Conservation (phyloP, 2,329 filamentous ascomycete genomes). For the Curvularia eragrostidis region DNA sequence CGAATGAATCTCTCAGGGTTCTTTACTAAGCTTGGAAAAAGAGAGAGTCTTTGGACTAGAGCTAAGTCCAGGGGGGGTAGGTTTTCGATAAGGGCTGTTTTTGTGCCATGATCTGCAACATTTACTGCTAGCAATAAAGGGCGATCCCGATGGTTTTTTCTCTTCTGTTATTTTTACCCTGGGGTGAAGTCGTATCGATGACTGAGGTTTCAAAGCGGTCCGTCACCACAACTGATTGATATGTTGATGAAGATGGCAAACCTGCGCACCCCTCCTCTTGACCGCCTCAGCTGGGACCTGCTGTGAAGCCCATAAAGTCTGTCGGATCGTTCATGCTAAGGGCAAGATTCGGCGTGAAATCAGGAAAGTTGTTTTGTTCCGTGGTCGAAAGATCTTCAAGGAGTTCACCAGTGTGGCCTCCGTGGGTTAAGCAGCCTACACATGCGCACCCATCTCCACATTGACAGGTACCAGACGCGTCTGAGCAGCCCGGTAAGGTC, state of each 20-base stretch:
- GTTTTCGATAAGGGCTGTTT: background rate
- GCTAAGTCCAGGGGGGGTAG: background rate
- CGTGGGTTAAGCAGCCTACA: constrained; percentile 61
- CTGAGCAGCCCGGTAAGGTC: constrained; percentile 53
- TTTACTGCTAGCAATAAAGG: background rate
- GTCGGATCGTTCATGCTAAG: constrained; percentile 16
- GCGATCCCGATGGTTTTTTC: background rate
- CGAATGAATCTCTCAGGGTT: background rate
- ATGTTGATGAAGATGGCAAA: background rate
- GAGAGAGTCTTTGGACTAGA: background rate
- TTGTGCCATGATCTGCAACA: background rate
- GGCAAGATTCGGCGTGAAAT: constrained; percentile 19
- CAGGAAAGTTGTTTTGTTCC: constrained; percentile 26
- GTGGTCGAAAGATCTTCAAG: constrained; percentile 33
- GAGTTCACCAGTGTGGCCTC: constrained; percentile 56
- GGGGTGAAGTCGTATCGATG: background rate
- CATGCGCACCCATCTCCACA: constrained; percentile 61
- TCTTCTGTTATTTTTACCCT: too few species aligned
- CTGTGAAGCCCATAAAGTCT: constrained; percentile 20
- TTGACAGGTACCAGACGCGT: constrained; percentile 59
- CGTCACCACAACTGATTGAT: background rate
- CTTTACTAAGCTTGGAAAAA: background rate
- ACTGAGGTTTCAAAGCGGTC: background rate
- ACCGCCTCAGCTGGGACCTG: constrained; percentile 4
- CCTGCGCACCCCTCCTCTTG: background rate